Base-by-base conservation (phyloP, 2,329 filamentous ascomycete species). In the Calonectria pauciramosa region DNA sequence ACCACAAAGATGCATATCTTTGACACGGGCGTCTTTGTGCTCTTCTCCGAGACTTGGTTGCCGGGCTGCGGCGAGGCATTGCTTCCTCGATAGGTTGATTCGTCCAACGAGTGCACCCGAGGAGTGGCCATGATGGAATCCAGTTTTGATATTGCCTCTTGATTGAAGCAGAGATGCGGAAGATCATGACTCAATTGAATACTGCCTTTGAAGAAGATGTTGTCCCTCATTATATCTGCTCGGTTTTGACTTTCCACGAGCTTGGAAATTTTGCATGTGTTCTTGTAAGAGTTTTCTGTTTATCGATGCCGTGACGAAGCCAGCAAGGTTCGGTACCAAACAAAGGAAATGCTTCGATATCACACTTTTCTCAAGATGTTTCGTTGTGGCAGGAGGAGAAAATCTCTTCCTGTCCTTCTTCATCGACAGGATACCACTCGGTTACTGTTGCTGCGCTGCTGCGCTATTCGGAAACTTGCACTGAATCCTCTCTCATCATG, bases 1-100 rank as follows among this genome's bases (percentile, higher is more conserved):
- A 81, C 67, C 13, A 78, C 0, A 16, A 80, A 64, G 13, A 82
- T 80, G 18, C 70, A 65, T 14, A 78, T 2, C 20, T 76, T 81
- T 18, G 68, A 14, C 51, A 56, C 0, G 23, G 60, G 32, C n/a
- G 71, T 9, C 14, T 26, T 36, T 2, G 59, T 23, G 60, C 23
- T 34, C 3, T 66, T 44, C 30, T 56, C n/a, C 8, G 26, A 16
- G n/a, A 63, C 20, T 20, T 71, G 26, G 14, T 13, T 16, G n/a
- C 36, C 56, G 4, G 9, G 32, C 32, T 38, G 56, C 2, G 56
- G 11, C n/a, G 56, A 26, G 56, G n/a, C 56, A 23, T 60, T 60
- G 56, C 56, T 60, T 13, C n/a, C 56, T 60, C 56, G 56, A 60
- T 36, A 32, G n/a, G 56, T 38, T 36, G 32, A 38, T 18, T 23